Evolutionary conservation across 441 rosid species (phyloP), one percentile per base, ranked within the genome.

Genomic region (Arabidopsis lyrata): DNA sequence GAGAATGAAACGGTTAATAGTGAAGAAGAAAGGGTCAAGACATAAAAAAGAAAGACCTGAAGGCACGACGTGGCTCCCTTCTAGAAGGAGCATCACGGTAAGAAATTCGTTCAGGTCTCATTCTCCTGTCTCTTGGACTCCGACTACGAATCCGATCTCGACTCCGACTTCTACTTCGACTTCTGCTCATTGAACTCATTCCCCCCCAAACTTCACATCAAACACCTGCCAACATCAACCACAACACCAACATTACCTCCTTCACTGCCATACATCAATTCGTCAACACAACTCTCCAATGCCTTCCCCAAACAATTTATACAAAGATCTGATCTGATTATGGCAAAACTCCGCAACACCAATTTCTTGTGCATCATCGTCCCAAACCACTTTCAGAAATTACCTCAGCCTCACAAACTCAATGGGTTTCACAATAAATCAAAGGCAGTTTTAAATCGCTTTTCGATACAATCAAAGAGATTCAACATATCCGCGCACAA

Each of bases 71-170:
- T 41, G 90, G 75, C 63, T 77, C 80, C 69, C 92, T 84, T 73
- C 86, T 79, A 86, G 88, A 93, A 54, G 97, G 96, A 74, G 95
- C 93, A 86, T 88, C 85, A 66, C 96, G 92, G 78, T 87, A 93
- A 41, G 98, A 85, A 74, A 81, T 76, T 44, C 93, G 91, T 36
- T 89, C 89, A 59, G 90, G 81, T 57, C 97, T 93, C 81, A 93
- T 88, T 81, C 83, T 93, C 71, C 96, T 95, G 85, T 83, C 92
- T 84, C 86, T 75, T 6, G 96, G 98, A 73, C 97, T 91, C 80
- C 94, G 78, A 85, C 92, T 88, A 70, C 95, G 78, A 83, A 85
- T 83, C 11, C 81, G 44, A 29, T 56, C 67, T 2, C 77, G 69
- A 36, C 88, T 87, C 5, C 74, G 69, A 36, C 88, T 87, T 2